phyloP scores from a whole-genome alignment of 1,284 basidiomycete species.

The Austroboletus niveus region DNA sequence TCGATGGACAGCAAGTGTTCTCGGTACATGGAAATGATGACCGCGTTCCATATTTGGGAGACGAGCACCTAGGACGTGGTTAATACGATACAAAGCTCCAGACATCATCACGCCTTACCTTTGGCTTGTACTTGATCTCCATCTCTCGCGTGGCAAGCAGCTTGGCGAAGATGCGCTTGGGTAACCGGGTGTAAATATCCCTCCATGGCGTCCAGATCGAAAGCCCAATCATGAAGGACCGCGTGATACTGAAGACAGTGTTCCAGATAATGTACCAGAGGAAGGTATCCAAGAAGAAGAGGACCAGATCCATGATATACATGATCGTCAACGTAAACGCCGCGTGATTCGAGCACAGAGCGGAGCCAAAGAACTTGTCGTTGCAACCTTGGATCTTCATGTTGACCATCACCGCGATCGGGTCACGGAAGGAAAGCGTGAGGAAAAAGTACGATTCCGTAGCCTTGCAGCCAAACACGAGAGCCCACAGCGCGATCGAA shows the following conservation, averaged over 20 bases:
- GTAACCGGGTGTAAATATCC: slow-evolving; percentile 91
- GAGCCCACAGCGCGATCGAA: slow-evolving; percentile 62
- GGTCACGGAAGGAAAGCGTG: slow-evolving; percentile 87
- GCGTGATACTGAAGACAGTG: slow-evolving; percentile 88
- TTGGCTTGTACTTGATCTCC: slow-evolving; percentile 98
- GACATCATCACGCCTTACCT: slow-evolving; percentile 99
- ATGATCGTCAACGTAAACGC: slow-evolving; percentile 91
- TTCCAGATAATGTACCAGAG: slow-evolving; percentile 98
- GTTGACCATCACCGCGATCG: slow-evolving; percentile 88
- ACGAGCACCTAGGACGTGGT: slow-evolving; percentile 92
- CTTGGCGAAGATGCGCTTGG: slow-evolving; percentile 96
- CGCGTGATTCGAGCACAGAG: slow-evolving; percentile 85
- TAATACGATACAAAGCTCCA: slow-evolving; percentile 92
- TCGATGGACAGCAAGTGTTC: slow-evolving; percentile 95
- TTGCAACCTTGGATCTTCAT: slow-evolving; percentile 85
- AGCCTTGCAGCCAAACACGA: slow-evolving; percentile 92
- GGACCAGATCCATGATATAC: slow-evolving; percentile 92
- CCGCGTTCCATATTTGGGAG: slow-evolving; percentile 96
- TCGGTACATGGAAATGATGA: slow-evolving; percentile 98
- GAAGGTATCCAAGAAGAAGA: slow-evolving; percentile 98
- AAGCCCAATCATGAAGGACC: slow-evolving; percentile 86
- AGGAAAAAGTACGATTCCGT: slow-evolving; percentile 96
- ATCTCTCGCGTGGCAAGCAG: slow-evolving; percentile 90
- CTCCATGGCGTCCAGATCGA: slow-evolving; percentile 98
- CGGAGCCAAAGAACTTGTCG: slow-evolving; percentile 80